phyloP scores from a whole-genome alignment of 2,329 filamentous ascomycete genomes.

The Samsoniella hepiali region DNA sequence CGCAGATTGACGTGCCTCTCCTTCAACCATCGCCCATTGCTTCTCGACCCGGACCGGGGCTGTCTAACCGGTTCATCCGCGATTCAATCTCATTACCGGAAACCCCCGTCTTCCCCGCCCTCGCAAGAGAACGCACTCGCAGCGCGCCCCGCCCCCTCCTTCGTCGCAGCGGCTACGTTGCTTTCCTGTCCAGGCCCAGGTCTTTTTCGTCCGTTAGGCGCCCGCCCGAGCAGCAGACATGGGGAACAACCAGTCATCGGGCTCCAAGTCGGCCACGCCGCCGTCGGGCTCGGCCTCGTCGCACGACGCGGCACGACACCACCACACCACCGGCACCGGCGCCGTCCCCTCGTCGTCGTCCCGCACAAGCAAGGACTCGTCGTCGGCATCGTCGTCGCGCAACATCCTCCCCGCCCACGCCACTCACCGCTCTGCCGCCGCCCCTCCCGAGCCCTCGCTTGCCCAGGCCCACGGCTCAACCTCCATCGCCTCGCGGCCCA shows the following conservation, averaged over 20 bases:
- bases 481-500: constrained; percentile 43
- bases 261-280: constrained; percentile 36
- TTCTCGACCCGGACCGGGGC: background rate
- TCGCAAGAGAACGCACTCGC: background rate
- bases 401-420: constrained; percentile 55
- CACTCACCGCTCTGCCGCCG: constrained; percentile 54
- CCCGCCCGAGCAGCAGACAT: constrained; percentile 23
- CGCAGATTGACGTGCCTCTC: background rate
- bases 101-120: constrained; percentile 14
- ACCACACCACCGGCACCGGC: background rate
- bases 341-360: constrained; percentile 6
- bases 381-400: constrained; percentile 36
- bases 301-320: constrained; percentile 6
- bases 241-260: constrained; percentile 39
- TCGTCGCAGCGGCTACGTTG: background rate
- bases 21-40: background rate
- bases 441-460: constrained; percentile 60
- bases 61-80: background rate
- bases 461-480: constrained; percentile 59
- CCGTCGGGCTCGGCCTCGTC: constrained; percentile 25
- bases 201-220: background rate
- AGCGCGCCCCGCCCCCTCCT: constrained; percentile 6
- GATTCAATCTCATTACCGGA: constrained; percentile 1
- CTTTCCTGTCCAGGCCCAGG: background rate
- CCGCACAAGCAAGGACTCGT: constrained; percentile 17